Evolutionary conservation across 228 moss, liverwort and hornwort species (phyloP), one percentile per base, ranked within the genome.

Genomic region (Sphagnum magellanicum): DNA sequence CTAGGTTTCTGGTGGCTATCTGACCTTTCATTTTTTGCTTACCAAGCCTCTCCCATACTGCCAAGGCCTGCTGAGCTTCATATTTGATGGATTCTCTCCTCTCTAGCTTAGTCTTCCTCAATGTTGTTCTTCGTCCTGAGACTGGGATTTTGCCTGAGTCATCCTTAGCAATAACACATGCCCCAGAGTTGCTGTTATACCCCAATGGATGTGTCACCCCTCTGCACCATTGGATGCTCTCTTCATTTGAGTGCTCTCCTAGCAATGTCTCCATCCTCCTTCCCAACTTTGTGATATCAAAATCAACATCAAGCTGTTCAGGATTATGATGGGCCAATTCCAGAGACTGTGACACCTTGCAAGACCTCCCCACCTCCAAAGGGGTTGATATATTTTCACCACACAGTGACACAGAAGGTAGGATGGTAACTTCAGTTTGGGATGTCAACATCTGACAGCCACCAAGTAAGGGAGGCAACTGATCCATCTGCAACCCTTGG

Each of bases 381-480:
- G 76, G 53, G 74, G 61, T 86, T 63, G 68, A 71, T 65, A 79
- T 73, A 65, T 75, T 82, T 60, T 48, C 75, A 32, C 75, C 74
- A 52, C 63, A 53, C 48, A 68, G 77, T 53, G 77, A 55, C 73
- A 68, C 77, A n/a, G 67, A 68, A 74, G 80, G 75, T 61, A 67
- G 53, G 17, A 50, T 14, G 8, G 74, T 80, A 16, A 71, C 79
- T 52, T 83, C 78, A 59, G 71, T 74, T 68, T 75, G 82, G 57
- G 84, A 74, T 62, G 81, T 79, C 64, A 84, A 49, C 58, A 68
- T 76, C 70, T 77, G 85, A 70, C 81, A 81, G 50, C 95, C 95
- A 75, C 92, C 92, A 53, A 95, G 79, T 61, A 86, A 73, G 6
- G 87, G 84, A 85, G 92, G 95, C 49, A 92, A 78, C 75, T 95